These are phyloP conservation scores for Aspergillus piperis DNA, from an alignment of 2,329 filamentous ascomycete species.

Conservation along the genomic window DNA sequence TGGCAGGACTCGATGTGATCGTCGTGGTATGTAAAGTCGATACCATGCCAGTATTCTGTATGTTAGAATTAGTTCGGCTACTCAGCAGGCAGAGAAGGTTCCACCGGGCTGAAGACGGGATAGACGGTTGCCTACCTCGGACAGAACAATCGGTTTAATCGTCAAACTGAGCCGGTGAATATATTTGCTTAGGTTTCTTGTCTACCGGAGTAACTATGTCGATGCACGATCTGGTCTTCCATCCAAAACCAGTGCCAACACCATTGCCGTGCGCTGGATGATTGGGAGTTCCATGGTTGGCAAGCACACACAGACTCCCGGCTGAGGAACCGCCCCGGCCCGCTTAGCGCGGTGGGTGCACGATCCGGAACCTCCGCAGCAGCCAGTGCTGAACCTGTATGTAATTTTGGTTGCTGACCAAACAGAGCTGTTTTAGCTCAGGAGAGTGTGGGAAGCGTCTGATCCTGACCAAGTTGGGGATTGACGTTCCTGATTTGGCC, in stretches of 20 bases:
- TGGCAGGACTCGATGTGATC: slow-evolving; percentile 2
- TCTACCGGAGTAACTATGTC: too few species aligned
- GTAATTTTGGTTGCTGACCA: neutral
- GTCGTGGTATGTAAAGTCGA: neutral
- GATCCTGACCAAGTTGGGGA: neutral
- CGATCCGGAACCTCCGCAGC: slow-evolving; percentile 1
- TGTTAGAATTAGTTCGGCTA: neutral
- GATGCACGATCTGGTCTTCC: neutral
- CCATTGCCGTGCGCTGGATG: neutral
- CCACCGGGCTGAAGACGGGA: neutral
- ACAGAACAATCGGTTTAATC: too few species aligned
- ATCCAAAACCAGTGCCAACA: too few species aligned
- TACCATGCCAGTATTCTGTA: neutral
- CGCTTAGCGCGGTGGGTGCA: slow-evolving; percentile 10
- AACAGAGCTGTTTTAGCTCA: neutral
- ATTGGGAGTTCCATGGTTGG: neutral
- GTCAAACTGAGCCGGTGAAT: too few species aligned
- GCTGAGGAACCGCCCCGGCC: slow-evolving; percentile 10
- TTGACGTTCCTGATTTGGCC: neutral
- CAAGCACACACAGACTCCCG: neutral
- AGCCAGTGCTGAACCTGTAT: neutral
- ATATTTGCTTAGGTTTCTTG: too few species aligned
- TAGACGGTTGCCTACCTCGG: too few species aligned
- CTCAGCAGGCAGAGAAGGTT: neutral
- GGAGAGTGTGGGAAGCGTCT: neutral